Conservation (phyloP, 225 moss, liverwort and hornwort genomes). For the Takakia lepidozioides region DNA sequence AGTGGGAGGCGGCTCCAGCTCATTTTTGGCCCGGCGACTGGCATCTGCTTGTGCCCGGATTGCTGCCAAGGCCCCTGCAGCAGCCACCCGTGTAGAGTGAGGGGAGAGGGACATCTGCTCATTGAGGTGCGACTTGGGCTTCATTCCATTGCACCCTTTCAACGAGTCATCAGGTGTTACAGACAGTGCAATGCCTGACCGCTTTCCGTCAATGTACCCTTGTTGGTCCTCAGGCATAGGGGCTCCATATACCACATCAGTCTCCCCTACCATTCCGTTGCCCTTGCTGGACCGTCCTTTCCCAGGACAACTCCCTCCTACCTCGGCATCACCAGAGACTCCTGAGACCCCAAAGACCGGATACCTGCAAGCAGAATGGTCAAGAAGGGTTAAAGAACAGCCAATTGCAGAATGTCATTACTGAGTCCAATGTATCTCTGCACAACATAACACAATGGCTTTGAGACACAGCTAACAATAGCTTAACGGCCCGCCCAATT, state of each 20-base stretch:
- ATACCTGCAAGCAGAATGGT: conserved; percentile 17
- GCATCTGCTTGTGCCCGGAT: conserved; percentile 51
- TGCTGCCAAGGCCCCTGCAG: conserved; percentile 49
- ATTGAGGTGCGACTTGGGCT: conserved; percentile 15
- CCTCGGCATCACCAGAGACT: conserved; percentile 14
- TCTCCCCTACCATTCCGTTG: conserved; percentile 9
- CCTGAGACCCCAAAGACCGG: conserved; percentile 26
- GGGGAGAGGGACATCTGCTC: conserved; percentile 32
- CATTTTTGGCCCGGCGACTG: conserved; percentile 34
- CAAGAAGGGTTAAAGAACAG: neutral
- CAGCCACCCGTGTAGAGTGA: conserved; percentile 40
- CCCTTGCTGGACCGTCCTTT: conserved; percentile 29
- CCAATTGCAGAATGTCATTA: neutral
- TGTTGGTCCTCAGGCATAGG: conserved; percentile 13
- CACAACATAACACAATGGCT: no score
- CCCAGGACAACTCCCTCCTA: conserved; percentile 20
- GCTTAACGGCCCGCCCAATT: no score
- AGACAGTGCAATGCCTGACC: conserved; percentile 19
- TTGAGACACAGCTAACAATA: no score
- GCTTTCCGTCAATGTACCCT: conserved; percentile 17
- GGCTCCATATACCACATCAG: conserved; percentile 13
- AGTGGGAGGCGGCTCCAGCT: conserved; percentile 17
- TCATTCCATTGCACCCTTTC: conserved; percentile 25
- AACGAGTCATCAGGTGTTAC: conserved; percentile 22
- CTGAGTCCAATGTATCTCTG: no score